These are phyloP conservation scores for Gossypium trilobum DNA, from an alignment of 441 rosid species.

Conservation along the genomic window DNA sequence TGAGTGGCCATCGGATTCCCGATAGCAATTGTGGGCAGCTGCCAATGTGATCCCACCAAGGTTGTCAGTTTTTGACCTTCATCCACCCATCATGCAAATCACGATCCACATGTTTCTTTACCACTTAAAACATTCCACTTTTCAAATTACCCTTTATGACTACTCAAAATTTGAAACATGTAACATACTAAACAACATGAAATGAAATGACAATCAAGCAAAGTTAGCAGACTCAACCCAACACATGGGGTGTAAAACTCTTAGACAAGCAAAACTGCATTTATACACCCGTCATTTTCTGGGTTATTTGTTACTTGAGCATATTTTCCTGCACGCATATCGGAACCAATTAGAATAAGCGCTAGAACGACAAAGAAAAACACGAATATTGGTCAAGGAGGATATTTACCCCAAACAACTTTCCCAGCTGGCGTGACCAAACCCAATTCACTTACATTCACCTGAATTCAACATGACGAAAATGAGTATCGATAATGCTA, in stretches of 20 bases:
- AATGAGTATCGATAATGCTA: too few species aligned
- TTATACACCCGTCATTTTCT: constrained; percentile 83
- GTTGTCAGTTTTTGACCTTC: background rate
- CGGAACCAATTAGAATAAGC: background rate
- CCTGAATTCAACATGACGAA: constrained; percentile 31
- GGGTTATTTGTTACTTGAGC: constrained; percentile 94
- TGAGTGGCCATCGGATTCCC: background rate
- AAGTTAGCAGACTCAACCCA: background rate
- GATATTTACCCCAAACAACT: constrained; percentile 84
- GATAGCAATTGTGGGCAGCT: constrained; percentile 11
- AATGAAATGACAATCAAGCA: background rate
- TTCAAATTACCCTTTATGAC: background rate
- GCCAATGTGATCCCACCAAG: constrained; percentile 21
- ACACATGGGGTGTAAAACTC: constrained; percentile 2
- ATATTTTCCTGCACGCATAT: constrained; percentile 58
- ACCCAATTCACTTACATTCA: constrained; percentile 88
- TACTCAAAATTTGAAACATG: background rate
- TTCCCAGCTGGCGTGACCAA: constrained; percentile 90
- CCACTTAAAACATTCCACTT: background rate
- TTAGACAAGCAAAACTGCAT: constrained; percentile 79
- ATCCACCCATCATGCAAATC: constrained; percentile 3
- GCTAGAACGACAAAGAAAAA: background rate
- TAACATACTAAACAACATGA: background rate
- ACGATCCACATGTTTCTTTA: background rate
- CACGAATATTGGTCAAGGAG: background rate